phyloP scores from a whole-genome alignment of 148 eudicot genomes.

The Rhododendron henanense region DNA sequence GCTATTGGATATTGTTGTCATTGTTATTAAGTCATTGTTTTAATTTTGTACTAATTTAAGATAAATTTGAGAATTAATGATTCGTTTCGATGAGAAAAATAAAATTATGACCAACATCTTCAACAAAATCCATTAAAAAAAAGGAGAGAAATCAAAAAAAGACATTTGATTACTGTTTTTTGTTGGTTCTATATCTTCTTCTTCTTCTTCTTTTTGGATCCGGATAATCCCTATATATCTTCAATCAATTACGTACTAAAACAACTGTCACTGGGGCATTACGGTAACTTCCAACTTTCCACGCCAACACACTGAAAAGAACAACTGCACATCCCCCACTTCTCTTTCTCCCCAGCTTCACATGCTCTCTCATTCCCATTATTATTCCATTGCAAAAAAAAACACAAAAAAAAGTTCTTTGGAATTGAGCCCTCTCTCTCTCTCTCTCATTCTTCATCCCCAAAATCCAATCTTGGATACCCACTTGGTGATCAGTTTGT shows the following conservation, averaged over 20 bases:
- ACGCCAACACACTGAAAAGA: not conserved
- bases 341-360: slow-evolving; percentile 23
- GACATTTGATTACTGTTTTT: not conserved
- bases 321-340: slow-evolving; percentile 4
- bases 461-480: slow-evolving; percentile 31
- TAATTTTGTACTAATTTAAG: too few relatives aligned
- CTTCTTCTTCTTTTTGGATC: too few relatives aligned
- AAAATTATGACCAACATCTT: not conserved
- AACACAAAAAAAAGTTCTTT: slow-evolving; percentile 20
- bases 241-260: not conserved
- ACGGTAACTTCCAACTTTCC: not conserved
- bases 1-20: not conserved
- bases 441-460: slow-evolving; percentile 7
- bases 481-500: slow-evolving; percentile 15
- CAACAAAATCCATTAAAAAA: not conserved
- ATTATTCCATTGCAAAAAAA: slow-evolving; percentile 20
- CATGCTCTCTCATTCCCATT: slow-evolving; percentile 30
- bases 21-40: too few relatives aligned
- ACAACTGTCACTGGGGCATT: not conserved
- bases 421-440: not conserved
- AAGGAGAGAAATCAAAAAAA: not conserved
- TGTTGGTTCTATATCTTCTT: not conserved
- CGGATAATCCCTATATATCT: not conserved
- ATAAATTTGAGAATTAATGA: not conserved
- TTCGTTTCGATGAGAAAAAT: not conserved